phyloP scores from a whole-genome alignment of 2,329 filamentous ascomycete species.

The Coccinonectria pachysandricola region DNA sequence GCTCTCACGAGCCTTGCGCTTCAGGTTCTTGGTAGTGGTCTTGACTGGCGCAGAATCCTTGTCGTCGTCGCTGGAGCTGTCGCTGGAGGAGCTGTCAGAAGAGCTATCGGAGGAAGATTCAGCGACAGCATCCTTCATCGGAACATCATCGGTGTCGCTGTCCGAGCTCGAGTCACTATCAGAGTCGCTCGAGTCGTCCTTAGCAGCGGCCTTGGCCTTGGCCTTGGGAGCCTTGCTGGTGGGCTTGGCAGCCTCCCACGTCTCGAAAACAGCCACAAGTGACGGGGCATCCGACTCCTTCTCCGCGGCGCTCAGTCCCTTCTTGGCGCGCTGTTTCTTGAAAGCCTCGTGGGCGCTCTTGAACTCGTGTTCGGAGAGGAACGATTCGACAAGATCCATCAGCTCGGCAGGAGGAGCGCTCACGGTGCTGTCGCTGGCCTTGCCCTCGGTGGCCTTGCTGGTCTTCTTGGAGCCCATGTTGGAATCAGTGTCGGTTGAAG shows the following conservation, averaged over 20 bases:
- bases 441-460: slow-evolving; percentile 11
- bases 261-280: slow-evolving; percentile 39
- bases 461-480: slow-evolving; percentile 27
- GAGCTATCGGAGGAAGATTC: slow-evolving; percentile 24
- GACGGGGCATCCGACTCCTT: slow-evolving; percentile 22
- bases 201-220: slow-evolving; percentile 14
- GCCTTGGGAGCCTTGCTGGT: slow-evolving; percentile 11
- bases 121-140: slow-evolving; percentile 33
- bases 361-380: slow-evolving; percentile 58
- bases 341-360: slow-evolving; percentile 50
- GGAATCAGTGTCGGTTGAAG: slow-evolving; percentile 6
- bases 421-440: slow-evolving; percentile 10
- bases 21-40: slow-evolving; percentile 21
- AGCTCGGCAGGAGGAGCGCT: slow-evolving; percentile 46
- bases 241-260: slow-evolving; percentile 32
- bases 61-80: slow-evolving; percentile 17
- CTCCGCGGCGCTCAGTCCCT: slow-evolving; percentile 31
- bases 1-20: slow-evolving; percentile 28
- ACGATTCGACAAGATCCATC: slow-evolving; percentile 55
- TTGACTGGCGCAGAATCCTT: slow-evolving; percentile 13
- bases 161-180: slow-evolving; percentile 24
- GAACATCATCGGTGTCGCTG: slow-evolving; percentile 29
- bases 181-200: slow-evolving; percentile 6
- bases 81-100: slow-evolving; percentile 21
- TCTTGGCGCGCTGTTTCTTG: slow-evolving; percentile 48